A percentile compares a stretch with the other conserved stretches of the same genome.
Evolutionary conservation across 805 yeast genomes (phyloP).

Genomic region (Candida namnaoensis): DNA sequence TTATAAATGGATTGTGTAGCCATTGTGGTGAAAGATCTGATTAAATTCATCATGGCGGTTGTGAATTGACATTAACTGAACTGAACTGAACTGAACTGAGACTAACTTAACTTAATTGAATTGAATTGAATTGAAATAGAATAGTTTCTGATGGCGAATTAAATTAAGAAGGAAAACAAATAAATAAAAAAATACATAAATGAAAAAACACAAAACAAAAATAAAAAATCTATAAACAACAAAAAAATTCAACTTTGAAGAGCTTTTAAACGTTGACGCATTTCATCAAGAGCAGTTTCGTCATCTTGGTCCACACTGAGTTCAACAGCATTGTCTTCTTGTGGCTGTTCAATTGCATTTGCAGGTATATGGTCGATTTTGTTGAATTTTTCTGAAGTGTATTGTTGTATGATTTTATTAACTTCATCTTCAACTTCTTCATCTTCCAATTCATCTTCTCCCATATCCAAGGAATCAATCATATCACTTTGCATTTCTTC

Average conservation of each 20-base stretch:
- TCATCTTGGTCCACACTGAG: conserved; percentile 49
- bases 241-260: conserved; percentile 41
- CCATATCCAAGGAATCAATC: conserved; percentile 61
- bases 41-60: background rate
- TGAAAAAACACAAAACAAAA: no score
- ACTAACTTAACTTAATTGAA: no score
- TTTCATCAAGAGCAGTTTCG: conserved; percentile 66
- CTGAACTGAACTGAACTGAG: no score
- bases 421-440: conserved; percentile 58
- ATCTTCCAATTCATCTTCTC: conserved; percentile 55
- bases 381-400: conserved; percentile 32
- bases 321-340: conserved; percentile 31
- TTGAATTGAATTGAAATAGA: no score
- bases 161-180: no score
- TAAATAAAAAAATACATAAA: no score
- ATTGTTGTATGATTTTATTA: conserved; percentile 46
- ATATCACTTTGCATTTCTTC: conserved; percentile 95
- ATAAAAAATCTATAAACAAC: background rate
- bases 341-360: conserved; percentile 14
- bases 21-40: background rate
- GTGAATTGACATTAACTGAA: no score
- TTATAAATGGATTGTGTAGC: background rate
- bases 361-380: conserved; percentile 28
- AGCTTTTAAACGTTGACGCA: conserved; percentile 85
- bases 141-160: no score